Base-by-base conservation (phyloP, 495 filamentous ascomycete species). In the Xylaria bambusicola region DNA sequence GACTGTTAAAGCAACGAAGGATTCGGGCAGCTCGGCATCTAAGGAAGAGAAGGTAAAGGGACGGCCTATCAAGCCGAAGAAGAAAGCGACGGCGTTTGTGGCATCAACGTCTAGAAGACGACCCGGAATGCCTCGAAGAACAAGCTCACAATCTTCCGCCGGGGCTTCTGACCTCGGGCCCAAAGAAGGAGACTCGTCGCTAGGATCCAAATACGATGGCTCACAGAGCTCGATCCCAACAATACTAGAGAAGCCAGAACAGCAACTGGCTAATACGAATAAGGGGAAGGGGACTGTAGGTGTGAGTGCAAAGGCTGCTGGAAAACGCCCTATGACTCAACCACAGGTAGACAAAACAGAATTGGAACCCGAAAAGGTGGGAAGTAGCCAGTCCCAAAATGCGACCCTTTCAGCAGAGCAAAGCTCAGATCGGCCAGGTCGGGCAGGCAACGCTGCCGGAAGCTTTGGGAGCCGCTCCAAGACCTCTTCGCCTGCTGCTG, bases 141-240 rank as follows among this genome's bases (percentile, higher is more conserved):
- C 65, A 42, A 77, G 75, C 49, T 78, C 77, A 3, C 77, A 80
- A 55, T 74, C 75, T 7, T 73, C 76, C 0, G 49, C 62, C 7
- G 69, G 63, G 8, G 54, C 42, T 10, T 65, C 70, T 1, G 70
- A 73, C 3, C 42, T 41, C 33, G 60, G 50, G 15, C 50, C 62
- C 8, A 71, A 68, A 24, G 68, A 67, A 10, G 56, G 55, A n/a
- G 45, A 44, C 15, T 60, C 60, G 27, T 67, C 64, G 7, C 23
- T 54, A 15, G 53, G 66, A 17, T 63, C 60, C 13, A 65, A 56
- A 40, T 38, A 65, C n/a, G 64, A 61, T 13, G 64, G 52, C 23
- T 59, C 58, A 48, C 66, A 67, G 42, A 54, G 49, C 23, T 63
- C 56, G 20, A 29, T 50, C 2, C 47, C 64, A 31, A 63, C 53